Evolutionary conservation across 1,284 basidiomycete genomes (phyloP).

Genomic region (Apiotrichum gracile): DNA sequence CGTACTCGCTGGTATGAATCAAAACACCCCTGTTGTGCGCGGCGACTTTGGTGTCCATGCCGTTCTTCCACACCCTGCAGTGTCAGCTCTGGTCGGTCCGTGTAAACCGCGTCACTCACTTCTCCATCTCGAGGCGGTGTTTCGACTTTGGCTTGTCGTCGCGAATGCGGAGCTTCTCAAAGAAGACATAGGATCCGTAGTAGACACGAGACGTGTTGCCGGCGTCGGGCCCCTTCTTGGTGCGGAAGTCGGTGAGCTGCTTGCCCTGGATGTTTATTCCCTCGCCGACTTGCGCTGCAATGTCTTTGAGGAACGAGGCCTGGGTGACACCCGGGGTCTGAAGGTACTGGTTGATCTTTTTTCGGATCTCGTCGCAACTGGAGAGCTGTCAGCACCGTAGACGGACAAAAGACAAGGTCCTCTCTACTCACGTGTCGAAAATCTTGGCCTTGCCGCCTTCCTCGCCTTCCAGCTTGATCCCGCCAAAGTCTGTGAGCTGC

Average conservation of each 20-base stretch:
- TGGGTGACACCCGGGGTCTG: neutral
- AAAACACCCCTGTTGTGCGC: neutral
- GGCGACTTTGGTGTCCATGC: neutral
- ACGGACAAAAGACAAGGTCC: neutral
- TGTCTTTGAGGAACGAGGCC: slow-evolving; percentile 2
- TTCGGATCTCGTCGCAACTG: slow-evolving; percentile 4
- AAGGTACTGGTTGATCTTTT: slow-evolving; percentile 4
- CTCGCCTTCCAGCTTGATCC: neutral
- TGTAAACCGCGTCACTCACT: neutral
- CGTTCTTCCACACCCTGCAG: neutral
- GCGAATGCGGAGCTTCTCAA: slow-evolving; percentile 3
- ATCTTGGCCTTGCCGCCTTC: neutral
- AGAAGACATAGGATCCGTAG: slow-evolving; percentile 7
- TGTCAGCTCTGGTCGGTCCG: too few species aligned
- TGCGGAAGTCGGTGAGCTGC: slow-evolving; percentile 7
- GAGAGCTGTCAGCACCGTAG: neutral
- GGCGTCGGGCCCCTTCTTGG: neutral
- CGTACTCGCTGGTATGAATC: neutral
- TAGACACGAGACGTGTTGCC: slow-evolving; percentile 7
- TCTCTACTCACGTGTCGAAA: neutral
- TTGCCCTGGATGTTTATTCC: slow-evolving; percentile 7
- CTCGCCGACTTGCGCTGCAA: slow-evolving; percentile 9
- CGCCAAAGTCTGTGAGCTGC: slow-evolving; percentile 1
- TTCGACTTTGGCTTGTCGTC: neutral
- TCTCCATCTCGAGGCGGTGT: slow-evolving; percentile 4